These are phyloP conservation scores for Teratosphaeria viscida DNA, from an alignment of 2,329 filamentous ascomycete genomes.

Conservation along the genomic window DNA sequence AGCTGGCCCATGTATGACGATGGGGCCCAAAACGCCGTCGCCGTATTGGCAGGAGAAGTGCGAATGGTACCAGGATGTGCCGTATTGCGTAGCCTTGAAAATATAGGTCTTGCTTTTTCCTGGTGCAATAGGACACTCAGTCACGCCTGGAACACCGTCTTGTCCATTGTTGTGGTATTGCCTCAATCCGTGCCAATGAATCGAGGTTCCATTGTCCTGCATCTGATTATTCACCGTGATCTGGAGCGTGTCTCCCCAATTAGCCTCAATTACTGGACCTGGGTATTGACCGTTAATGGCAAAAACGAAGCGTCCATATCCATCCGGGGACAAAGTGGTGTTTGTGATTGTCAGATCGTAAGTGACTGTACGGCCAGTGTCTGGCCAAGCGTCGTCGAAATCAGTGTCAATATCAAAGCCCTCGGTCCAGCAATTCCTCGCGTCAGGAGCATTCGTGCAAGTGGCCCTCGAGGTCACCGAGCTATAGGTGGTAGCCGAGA, in stretches of 20 bases:
- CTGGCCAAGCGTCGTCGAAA: conserved; percentile 24
- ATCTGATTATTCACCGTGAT: conserved; percentile 47
- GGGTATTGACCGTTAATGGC: conserved; percentile 54
- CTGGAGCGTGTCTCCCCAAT: conserved; percentile 30
- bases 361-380: conserved; percentile 21
- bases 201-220: conserved; percentile 47
- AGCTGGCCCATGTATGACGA: conserved; percentile 52
- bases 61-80: conserved; percentile 42
- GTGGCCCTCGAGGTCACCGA: conserved; percentile 11
- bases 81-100: conserved; percentile 43
- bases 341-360: conserved; percentile 37
- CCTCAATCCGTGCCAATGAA: conserved; percentile 55
- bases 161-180: conserved; percentile 45
- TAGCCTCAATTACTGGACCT: conserved; percentile 35
- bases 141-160: conserved; percentile 46
- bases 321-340: conserved; percentile 36
- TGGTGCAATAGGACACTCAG: conserved; percentile 39
- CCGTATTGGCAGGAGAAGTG: conserved; percentile 47
- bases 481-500: conserved; percentile 7
- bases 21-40: conserved; percentile 49
- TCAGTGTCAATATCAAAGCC: conserved; percentile 24
- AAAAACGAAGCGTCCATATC: conserved; percentile 22
- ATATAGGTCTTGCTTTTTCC: conserved; percentile 46
- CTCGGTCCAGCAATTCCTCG: conserved; percentile 19
- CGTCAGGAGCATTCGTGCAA: conserved; percentile 20